phyloP scores from a whole-genome alignment of 768 basidiomycete species.

The Mycena belliarum region DNA sequence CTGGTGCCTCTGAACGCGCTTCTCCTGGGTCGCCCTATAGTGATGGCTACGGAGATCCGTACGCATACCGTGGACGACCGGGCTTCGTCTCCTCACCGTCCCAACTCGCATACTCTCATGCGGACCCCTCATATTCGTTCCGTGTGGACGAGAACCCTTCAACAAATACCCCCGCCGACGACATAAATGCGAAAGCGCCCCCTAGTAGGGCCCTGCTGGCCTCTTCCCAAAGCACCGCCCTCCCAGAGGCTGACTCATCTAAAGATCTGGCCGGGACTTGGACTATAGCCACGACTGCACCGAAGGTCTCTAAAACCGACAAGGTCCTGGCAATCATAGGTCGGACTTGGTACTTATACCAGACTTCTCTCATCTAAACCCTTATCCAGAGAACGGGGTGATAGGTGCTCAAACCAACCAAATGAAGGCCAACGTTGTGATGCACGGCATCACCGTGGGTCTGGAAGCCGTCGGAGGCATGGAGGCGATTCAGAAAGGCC shows the following conservation, averaged over 20 bases:
- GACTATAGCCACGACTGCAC: slow-evolving; percentile 10
- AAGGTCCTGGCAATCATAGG: slow-evolving; percentile 12
- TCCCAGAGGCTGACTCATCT: slow-evolving; percentile 13
- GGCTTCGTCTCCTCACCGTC: slow-evolving; percentile 12
- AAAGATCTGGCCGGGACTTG: slow-evolving; percentile 13
- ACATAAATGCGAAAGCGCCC: too few relatives aligned
- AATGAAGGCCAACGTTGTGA: not conserved
- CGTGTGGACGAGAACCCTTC: not conserved
- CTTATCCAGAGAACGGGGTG: slow-evolving; percentile 4
- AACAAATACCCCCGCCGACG: too few relatives aligned
- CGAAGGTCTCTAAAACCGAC: slow-evolving; percentile 12
- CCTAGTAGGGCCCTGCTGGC: not conserved
- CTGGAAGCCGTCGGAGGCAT: slow-evolving; percentile 15
- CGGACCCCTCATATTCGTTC: not conserved
- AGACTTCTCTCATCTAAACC: not conserved
- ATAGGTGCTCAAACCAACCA: not conserved
- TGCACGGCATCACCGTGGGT: slow-evolving; percentile 8
- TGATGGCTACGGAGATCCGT: not conserved
- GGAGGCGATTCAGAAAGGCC: slow-evolving; percentile 18
- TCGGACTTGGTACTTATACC: not conserved
- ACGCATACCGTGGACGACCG: slow-evolving; percentile 5
- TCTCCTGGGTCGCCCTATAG: slow-evolving; percentile 1
- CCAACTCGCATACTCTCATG: slow-evolving; percentile 10
- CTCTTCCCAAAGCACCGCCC: not conserved
- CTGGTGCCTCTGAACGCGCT: not conserved